Evolutionary conservation across 2,329 filamentous ascomycete species (phyloP).

Genomic region (Alternaria triticina): DNA sequence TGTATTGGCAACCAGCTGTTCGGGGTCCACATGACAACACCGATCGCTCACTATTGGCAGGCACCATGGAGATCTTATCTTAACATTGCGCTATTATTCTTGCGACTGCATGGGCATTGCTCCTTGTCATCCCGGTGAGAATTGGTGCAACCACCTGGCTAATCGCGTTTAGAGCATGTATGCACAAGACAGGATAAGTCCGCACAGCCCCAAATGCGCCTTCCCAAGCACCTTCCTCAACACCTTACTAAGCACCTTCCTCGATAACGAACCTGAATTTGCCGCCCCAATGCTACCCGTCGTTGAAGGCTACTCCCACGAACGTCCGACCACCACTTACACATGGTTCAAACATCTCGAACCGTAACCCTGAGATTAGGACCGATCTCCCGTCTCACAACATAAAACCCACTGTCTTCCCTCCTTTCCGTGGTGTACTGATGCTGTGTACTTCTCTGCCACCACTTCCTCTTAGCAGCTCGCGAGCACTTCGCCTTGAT

Average conservation of each 20-base stretch:
- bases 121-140: neutral
- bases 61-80: neutral
- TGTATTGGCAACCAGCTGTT: neutral
- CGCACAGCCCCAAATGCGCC: neutral
- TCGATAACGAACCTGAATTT: neutral
- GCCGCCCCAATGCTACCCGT: neutral
- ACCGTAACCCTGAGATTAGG: neutral
- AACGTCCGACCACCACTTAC: neutral
- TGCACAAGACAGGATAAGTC: neutral
- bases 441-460: neutral
- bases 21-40: neutral
- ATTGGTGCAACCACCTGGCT: neutral
- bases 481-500: neutral
- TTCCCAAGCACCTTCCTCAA: neutral
- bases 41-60: neutral
- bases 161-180: neutral
- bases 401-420: neutral
- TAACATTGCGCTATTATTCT: neutral
- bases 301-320: too few species aligned
- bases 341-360: neutral
- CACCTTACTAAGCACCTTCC: neutral
- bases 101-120: neutral
- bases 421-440: neutral
- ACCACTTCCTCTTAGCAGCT: neutral
- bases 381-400: neutral